Conservation (phyloP, 2,329 filamentous ascomycete genomes). For the Sclerotiophoma versabilis region DNA sequence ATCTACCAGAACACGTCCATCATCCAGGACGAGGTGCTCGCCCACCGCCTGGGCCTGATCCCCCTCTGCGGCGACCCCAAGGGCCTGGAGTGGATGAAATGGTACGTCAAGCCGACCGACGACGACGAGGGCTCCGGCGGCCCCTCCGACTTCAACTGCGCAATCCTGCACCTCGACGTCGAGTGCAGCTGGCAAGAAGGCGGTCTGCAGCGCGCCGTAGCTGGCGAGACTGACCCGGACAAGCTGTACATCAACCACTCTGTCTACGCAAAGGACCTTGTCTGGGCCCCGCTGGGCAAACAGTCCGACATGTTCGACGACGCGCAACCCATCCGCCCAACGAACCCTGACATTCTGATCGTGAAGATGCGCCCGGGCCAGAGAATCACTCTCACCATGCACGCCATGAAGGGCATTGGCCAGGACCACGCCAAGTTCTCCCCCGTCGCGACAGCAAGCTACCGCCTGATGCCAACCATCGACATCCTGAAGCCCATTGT, state of each 20-base stretch:
- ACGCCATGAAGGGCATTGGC: slow-evolving; percentile 94
- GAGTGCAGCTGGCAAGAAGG: slow-evolving; percentile 81
- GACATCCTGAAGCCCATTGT: slow-evolving; percentile 83
- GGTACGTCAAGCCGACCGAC: slow-evolving; percentile 74
- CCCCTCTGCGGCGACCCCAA: slow-evolving; percentile 82
- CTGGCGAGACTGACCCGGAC: slow-evolving; percentile 78
- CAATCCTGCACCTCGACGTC: slow-evolving; percentile 77
- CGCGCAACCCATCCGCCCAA: slow-evolving; percentile 73
- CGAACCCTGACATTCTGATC: slow-evolving; percentile 91
- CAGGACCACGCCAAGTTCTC: slow-evolving; percentile 97
- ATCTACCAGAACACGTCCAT: slow-evolving; percentile 97
- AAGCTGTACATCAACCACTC: slow-evolving; percentile 88
- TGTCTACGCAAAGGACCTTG: slow-evolving; percentile 63
- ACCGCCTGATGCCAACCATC: slow-evolving; percentile 89
- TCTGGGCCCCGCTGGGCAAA: slow-evolving; percentile 76
- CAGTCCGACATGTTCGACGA: slow-evolving; percentile 42
- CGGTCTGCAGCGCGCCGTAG: slow-evolving; percentile 62
- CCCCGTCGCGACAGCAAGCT: slow-evolving; percentile 92
- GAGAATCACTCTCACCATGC: slow-evolving; percentile 83
- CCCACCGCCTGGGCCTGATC: slow-evolving; percentile 87
- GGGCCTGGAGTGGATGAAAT: slow-evolving; percentile 82
- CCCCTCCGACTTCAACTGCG: slow-evolving; percentile 82
- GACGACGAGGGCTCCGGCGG: slow-evolving; percentile 49
- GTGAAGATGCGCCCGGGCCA: slow-evolving; percentile 94
- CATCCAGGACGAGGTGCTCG: slow-evolving; percentile 96